A percentile compares a stretch with the other conserved stretches of the same genome.
phyloP scores from a whole-genome alignment of 495 filamentous ascomycete genomes.

The Ascobolus immersus region DNA sequence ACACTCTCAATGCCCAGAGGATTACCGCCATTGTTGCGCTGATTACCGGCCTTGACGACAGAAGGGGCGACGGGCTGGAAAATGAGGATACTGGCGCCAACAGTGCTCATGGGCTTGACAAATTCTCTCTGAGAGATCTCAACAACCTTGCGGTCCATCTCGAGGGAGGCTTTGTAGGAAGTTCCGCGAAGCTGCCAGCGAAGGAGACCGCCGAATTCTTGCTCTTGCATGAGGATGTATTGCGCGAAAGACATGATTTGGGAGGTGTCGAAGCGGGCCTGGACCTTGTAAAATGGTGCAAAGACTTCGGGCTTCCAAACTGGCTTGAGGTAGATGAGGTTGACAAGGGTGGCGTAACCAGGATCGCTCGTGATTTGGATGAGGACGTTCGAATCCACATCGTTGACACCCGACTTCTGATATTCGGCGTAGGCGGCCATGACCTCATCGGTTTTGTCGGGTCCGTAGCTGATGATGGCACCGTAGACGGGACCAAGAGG shows the following conservation, averaged over 20 bases:
- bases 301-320: too few relatives aligned
- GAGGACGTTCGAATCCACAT: slow-evolving; percentile 9
- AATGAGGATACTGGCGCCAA: slow-evolving; percentile 2
- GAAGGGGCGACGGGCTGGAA: slow-evolving; percentile 17
- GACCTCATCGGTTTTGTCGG: slow-evolving; percentile 3
- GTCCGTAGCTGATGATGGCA: slow-evolving; percentile 5
- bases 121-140: slow-evolving; percentile 5
- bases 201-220: slow-evolving; percentile 7
- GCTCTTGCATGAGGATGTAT: neutral
- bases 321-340: slow-evolving; percentile 1
- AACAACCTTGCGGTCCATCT: slow-evolving; percentile 5
- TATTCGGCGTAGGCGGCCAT: slow-evolving; percentile 7
- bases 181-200: slow-evolving; percentile 6
- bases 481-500: slow-evolving; percentile 12
- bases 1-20: slow-evolving; percentile 13
- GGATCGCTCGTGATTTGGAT: slow-evolving; percentile 13
- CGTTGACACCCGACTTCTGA: slow-evolving; percentile 8
- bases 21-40: slow-evolving; percentile 18
- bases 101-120: slow-evolving; percentile 3
- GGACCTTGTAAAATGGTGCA: too few relatives aligned
- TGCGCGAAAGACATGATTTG: too few relatives aligned
- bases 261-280: too few relatives aligned
- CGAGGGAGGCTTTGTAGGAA: slow-evolving; percentile 6
- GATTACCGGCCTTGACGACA: slow-evolving; percentile 7
- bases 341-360: slow-evolving; percentile 7